Evolutionary conservation across 345 rosid genomes (phyloP).

Genomic region (Rhodomyrtus tomentosa): DNA sequence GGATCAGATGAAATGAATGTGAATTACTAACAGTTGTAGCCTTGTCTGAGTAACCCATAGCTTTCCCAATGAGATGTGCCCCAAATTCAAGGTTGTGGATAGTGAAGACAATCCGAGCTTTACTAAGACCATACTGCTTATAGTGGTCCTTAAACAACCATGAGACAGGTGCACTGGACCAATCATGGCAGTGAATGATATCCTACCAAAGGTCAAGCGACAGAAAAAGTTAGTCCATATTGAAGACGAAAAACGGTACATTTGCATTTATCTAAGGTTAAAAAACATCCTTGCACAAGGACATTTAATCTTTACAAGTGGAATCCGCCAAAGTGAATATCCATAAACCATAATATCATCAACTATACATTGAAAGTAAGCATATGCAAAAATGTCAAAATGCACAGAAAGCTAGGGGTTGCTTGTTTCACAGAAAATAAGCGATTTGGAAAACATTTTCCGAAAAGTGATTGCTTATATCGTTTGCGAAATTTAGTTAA

Average conservation of each 20-base stretch:
- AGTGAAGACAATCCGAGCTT: constrained; percentile 78
- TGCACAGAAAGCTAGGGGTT: not conserved
- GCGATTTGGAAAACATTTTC: too few relatives aligned
- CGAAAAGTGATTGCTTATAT: too few relatives aligned
- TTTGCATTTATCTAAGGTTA: not conserved
- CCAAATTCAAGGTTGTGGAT: constrained; percentile 94
- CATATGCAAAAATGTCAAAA: not conserved
- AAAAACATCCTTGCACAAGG: not conserved
- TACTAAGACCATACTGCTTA: constrained; percentile 64
- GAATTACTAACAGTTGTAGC: constrained; percentile 65
- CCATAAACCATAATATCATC: not conserved
- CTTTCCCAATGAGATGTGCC: constrained; percentile 53
- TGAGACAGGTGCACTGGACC: constrained; percentile 90
- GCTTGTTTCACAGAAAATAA: too few relatives aligned
- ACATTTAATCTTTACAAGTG: not conserved
- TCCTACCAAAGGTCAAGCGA: constrained; percentile 37
- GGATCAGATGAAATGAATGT: not conserved
- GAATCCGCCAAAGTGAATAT: not conserved
- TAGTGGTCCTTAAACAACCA: constrained; percentile 84
- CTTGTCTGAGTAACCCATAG: constrained; percentile 73
- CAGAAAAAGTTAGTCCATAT: not conserved
- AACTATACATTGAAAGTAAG: not conserved
- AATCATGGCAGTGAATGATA: constrained; percentile 94
- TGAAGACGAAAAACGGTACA: not conserved
- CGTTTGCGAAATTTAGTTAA: too few relatives aligned